These are phyloP conservation scores for Podila horticola DNA, from an alignment of 192 early-diverging fungal genomes.

Conservation along the genomic window DNA sequence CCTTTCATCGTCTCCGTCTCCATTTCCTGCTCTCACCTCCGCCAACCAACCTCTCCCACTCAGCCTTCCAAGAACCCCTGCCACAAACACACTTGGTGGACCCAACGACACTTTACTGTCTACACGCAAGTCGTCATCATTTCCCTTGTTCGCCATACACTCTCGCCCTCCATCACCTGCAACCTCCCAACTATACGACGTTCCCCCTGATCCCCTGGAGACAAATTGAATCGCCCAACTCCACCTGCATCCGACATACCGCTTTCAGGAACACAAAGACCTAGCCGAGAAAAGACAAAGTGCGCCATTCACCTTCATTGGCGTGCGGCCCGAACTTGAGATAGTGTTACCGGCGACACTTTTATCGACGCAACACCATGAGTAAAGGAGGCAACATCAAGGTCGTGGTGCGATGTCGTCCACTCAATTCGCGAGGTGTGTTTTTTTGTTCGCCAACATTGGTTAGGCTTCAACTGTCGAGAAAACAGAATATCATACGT, in stretches of 20 bases:
- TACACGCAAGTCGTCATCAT: neutral
- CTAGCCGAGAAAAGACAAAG: too few species aligned
- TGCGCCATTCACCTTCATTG: neutral
- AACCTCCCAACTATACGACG: neutral
- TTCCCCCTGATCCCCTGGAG: neutral
- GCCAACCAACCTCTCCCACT: too few species aligned
- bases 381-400: conserved; percentile 68
- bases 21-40: too few species aligned
- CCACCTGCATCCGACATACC: neutral
- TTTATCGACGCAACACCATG: conserved; percentile 13
- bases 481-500: neutral
- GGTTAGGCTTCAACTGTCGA: neutral
- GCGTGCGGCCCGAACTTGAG: too few species aligned
- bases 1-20: too few species aligned
- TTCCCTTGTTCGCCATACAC: neutral
- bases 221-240: conserved; percentile 1
- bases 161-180: neutral
- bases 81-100: too few species aligned
- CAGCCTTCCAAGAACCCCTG: too few species aligned
- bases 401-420: conserved; percentile 84
- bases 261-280: neutral
- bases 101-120: too few species aligned
- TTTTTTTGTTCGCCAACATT: neutral
- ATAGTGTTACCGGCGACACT: neutral
- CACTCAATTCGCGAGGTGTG: conserved; percentile 76